Evolutionary conservation across 1,139 yeast species (phyloP).

Genomic region (Zygosaccharomyces sapae): DNA sequence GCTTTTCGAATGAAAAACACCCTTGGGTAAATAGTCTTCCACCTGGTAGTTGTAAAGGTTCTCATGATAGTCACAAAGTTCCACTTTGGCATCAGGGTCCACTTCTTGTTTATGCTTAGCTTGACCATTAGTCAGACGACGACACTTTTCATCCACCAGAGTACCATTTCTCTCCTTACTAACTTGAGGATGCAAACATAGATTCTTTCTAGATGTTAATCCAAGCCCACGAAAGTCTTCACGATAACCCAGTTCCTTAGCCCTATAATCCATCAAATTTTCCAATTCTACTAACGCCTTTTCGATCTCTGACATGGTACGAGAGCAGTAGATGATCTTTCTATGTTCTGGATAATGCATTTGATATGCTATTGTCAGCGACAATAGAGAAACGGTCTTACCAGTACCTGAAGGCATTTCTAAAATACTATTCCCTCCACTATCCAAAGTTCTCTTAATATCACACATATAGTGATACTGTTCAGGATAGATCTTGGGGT

Average conservation of each 20-base stretch:
- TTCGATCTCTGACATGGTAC: conserved; percentile 99
- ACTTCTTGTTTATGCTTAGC: conserved; percentile 62
- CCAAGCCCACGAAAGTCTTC: conserved; percentile 94
- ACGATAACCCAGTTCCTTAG: conserved; percentile 72
- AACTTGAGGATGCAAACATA: conserved; percentile 86
- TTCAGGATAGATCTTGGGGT: conserved; percentile 94
- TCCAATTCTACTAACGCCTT: conserved; percentile 94
- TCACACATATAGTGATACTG: conserved; percentile 98
- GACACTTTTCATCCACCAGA: conserved; percentile 92
- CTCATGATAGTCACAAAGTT: conserved; percentile 83
- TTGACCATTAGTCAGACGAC: conserved; percentile 90
- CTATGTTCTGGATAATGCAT: conserved; percentile 93
- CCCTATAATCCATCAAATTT: conserved; percentile 78
- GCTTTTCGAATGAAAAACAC: conserved; percentile 89
- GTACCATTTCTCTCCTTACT: conserved; percentile 88
- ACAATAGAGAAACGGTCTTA: conserved; percentile 84
- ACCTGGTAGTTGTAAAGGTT: conserved; percentile 82
- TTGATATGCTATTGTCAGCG: conserved; percentile 91
- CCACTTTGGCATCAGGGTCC: conserved; percentile 55
- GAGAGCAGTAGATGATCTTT: conserved; percentile 92
- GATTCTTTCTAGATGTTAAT: conserved; percentile 85
- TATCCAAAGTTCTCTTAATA: conserved; percentile 87
- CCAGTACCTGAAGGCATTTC: conserved; percentile 99
- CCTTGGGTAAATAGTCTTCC: conserved; percentile 81
- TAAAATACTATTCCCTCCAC: conserved; percentile 93